phyloP scores from a whole-genome alignment of 1,139 yeast genomes.

The Debaryomyces sp. region DNA sequence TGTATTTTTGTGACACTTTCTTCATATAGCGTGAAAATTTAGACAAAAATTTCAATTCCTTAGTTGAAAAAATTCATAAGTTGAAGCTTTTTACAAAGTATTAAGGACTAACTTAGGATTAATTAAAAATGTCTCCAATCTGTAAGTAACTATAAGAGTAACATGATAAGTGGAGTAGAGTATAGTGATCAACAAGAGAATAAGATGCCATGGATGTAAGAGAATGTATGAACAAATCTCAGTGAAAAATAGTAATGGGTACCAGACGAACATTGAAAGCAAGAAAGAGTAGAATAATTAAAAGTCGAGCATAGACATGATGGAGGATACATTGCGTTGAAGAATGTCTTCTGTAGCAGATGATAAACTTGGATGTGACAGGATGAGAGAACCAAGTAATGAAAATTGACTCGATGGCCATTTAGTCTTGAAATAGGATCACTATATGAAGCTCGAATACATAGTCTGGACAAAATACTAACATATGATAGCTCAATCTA shows the following conservation, averaged over 20 bases:
- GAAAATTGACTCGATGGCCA: background rate
- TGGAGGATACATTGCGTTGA: background rate
- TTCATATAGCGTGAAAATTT: constrained; percentile 10
- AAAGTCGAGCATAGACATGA: background rate
- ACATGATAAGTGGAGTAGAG: background rate
- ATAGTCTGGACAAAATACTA: constrained; percentile 2
- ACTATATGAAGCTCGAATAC: background rate
- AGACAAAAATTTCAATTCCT: constrained; percentile 8
- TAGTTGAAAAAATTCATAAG: constrained; percentile 7
- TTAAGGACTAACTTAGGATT: constrained; percentile 14
- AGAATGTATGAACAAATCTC: background rate
- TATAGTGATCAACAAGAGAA: background rate
- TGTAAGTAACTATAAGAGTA: constrained; percentile 15
- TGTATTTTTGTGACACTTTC: constrained; percentile 10
- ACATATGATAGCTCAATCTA: constrained; percentile 40
- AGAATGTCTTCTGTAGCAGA: background rate
- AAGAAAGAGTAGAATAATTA: background rate
- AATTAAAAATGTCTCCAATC: constrained; percentile 35
- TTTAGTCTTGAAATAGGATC: background rate
- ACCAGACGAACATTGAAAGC: background rate
- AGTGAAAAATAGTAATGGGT: background rate
- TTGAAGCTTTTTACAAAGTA: constrained; percentile 11
- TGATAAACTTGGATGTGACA: background rate
- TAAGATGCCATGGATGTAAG: background rate
- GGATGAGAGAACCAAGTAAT: background rate